phyloP scores from a whole-genome alignment of 768 basidiomycete species.

The Hygrophorus pudorinus region DNA sequence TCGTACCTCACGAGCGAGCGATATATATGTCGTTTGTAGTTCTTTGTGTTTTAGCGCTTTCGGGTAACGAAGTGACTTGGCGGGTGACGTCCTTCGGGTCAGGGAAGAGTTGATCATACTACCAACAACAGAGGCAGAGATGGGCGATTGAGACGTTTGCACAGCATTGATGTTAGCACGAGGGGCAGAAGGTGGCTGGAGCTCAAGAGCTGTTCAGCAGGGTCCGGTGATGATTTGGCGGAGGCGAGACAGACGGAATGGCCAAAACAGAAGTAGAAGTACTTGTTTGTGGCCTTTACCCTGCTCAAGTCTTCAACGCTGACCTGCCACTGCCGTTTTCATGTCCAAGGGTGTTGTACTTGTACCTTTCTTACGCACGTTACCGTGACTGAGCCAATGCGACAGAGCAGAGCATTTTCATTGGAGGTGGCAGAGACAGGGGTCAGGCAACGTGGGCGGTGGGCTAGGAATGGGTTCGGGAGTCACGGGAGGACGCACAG shows the following conservation, averaged over 20 bases:
- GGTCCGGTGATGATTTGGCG: too few species aligned
- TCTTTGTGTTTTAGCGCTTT: too few species aligned
- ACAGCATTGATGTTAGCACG: too few species aligned
- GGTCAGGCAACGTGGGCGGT: conserved; percentile 2
- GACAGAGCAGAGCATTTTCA: conserved; percentile 24
- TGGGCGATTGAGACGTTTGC: too few species aligned
- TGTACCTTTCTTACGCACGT: conserved; percentile 23
- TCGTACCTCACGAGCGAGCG: too few species aligned
- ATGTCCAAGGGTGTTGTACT: conserved; percentile 23
- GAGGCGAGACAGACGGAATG: too few species aligned
- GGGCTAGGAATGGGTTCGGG: conserved; percentile 4
- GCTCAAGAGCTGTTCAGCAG: too few species aligned
- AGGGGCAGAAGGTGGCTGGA: too few species aligned
- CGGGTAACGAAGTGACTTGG: conserved; percentile 19
- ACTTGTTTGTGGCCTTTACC: too few species aligned
- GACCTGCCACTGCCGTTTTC: not conserved
- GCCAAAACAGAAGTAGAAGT: conserved; percentile 25
- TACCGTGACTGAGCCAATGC: conserved; percentile 36
- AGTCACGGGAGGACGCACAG: conserved; percentile 1
- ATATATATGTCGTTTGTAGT: too few species aligned
- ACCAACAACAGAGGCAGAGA: conserved; percentile 22
- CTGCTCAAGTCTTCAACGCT: conserved; percentile 10
- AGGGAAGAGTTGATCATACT: too few species aligned
- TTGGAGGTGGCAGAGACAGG: conserved; percentile 6
- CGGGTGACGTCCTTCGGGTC: conserved; percentile 2